Conservation (phyloP, 768 basidiomycete species). For the Boletales sp. region DNA sequence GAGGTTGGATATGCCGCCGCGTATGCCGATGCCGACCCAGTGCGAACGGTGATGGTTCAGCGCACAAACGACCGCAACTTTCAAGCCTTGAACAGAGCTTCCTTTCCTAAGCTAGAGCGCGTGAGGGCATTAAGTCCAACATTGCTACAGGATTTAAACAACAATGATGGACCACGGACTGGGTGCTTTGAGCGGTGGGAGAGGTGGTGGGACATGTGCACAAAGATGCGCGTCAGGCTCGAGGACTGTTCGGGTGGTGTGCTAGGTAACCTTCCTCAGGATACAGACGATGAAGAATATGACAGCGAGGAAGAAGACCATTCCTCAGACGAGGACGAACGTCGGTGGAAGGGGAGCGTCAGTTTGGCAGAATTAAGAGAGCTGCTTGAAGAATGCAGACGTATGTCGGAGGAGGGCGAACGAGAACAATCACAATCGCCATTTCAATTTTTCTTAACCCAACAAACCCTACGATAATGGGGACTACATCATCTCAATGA, state of each 20-base stretch:
- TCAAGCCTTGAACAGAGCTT: slow-evolving; percentile 42
- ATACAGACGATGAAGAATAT: slow-evolving; percentile 32
- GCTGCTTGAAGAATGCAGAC: slow-evolving; percentile 54
- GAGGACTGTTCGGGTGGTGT: slow-evolving; percentile 74
- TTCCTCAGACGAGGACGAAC: slow-evolving; percentile 33
- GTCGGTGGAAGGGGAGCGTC: slow-evolving; percentile 20
- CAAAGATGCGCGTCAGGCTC: slow-evolving; percentile 48
- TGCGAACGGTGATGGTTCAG: slow-evolving; percentile 43
- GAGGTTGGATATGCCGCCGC: slow-evolving; percentile 54
- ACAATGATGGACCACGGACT: slow-evolving; percentile 45
- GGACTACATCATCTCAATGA: slow-evolving; percentile 11
- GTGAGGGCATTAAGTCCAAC: slow-evolving; percentile 56
- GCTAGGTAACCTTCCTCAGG: slow-evolving; percentile 43
- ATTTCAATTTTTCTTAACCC: slow-evolving; percentile 17
- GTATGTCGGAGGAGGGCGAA: slow-evolving; percentile 36
- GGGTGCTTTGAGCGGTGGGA: slow-evolving; percentile 54
- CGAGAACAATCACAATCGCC: slow-evolving; percentile 18
- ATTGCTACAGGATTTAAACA: slow-evolving; percentile 56
- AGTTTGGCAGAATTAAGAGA: slow-evolving; percentile 47
- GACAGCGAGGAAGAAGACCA: slow-evolving; percentile 33
- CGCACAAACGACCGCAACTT: slow-evolving; percentile 68
- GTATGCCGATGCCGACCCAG: slow-evolving; percentile 39
- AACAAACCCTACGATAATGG: slow-evolving; percentile 4
- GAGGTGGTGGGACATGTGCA: slow-evolving; percentile 61
- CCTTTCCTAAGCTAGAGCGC: slow-evolving; percentile 60